Evolutionary conservation across 345 rosid genomes (phyloP).

Genomic region (Eucalyptus melliodora): DNA sequence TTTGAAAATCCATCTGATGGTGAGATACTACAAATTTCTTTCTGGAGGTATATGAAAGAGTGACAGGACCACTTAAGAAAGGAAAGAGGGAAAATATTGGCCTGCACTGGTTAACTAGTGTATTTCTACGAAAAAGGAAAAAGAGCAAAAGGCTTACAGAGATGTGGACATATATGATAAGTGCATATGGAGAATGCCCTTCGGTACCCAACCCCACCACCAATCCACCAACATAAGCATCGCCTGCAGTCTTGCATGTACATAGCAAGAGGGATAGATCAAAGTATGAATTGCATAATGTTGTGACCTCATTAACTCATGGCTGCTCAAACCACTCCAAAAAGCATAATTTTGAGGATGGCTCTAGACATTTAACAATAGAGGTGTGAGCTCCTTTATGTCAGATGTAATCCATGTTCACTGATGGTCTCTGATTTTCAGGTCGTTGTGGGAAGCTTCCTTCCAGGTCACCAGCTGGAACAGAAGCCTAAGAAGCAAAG

Average conservation of each 20-base stretch:
- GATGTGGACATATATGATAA: not conserved
- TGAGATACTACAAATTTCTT: not conserved
- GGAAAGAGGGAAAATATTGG: not conserved
- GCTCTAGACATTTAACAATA: not conserved
- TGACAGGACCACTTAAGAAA: not conserved
- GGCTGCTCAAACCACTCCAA: not conserved
- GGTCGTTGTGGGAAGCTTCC: conserved; percentile 76
- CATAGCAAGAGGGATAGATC: not conserved
- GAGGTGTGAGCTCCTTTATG: not conserved
- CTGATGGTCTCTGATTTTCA: conserved; percentile 1
- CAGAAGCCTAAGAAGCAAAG: conserved; percentile 61
- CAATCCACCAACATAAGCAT: not conserved
- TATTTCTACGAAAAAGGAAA: not conserved
- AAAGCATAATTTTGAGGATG: not conserved
- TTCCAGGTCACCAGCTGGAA: conserved; percentile 62
- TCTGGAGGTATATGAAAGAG: not conserved
- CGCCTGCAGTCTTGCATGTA: not conserved
- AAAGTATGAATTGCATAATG: not conserved
- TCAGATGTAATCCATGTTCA: not conserved
- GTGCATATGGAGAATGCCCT: not conserved
- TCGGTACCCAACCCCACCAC: not conserved
- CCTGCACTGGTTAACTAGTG: not conserved
- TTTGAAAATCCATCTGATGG: not conserved
- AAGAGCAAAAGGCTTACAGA: not conserved
- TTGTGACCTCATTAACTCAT: not conserved